phyloP scores from a whole-genome alignment of 106 monocot genomes.

The Phalaenopsis aphrodite region DNA sequence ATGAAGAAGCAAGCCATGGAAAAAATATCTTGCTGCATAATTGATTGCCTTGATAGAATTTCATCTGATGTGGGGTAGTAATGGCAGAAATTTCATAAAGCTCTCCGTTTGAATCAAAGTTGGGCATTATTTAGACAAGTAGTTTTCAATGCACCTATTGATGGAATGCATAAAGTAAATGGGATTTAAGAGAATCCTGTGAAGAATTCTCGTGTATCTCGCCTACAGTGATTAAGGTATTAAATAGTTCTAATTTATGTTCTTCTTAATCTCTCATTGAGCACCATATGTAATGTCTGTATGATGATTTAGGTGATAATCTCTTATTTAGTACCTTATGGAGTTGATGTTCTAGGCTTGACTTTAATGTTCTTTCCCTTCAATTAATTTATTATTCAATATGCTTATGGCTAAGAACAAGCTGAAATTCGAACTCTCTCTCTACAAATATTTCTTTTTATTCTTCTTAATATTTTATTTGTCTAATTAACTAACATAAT shows the following conservation, averaged over 20 bases:
- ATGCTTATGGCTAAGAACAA: too few relatives aligned
- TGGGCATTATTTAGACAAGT: too few relatives aligned
- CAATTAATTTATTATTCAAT: neutral
- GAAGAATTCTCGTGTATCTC: too few relatives aligned
- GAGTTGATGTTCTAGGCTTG: neutral
- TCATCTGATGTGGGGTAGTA: neutral
- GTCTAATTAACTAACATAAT: too few relatives aligned
- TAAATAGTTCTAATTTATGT: neutral
- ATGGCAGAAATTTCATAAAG: neutral
- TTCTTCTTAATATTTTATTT: neutral
- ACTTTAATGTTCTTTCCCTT: neutral
- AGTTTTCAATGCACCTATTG: too few relatives aligned
- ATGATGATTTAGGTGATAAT: neutral
- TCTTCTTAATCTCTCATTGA: neutral
- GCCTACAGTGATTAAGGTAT: too few relatives aligned
- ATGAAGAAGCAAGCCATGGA: neutral
- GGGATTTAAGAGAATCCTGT: too few relatives aligned
- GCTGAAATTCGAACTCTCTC: too few relatives aligned
- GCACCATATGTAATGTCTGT: neutral
- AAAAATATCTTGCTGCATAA: neutral
- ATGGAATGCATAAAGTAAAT: too few relatives aligned
- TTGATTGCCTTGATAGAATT: neutral
- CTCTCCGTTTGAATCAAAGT: too few relatives aligned
- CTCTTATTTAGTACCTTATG: neutral
- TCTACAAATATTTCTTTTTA: neutral